A percentile compares a stretch with the other conserved stretches of the same genome.
These are phyloP conservation scores for Alliaria petiolata DNA, from an alignment of 345 rosid species.

Conservation along the genomic window DNA sequence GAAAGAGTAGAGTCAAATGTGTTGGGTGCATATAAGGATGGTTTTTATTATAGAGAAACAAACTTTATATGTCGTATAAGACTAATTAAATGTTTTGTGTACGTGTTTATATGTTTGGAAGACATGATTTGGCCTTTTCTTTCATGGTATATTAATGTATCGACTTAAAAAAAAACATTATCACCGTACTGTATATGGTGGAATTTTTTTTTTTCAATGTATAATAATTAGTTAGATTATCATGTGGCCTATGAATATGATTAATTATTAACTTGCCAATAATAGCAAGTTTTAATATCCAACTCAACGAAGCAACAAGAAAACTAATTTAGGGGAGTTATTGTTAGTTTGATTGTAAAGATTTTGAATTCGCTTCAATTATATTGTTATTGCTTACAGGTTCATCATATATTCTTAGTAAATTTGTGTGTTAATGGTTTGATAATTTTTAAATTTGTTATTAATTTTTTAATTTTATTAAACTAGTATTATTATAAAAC, in stretches of 20 bases:
- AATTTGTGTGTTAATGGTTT: too few relatives aligned
- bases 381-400: too few relatives aligned
- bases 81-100: neutral
- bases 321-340: too few relatives aligned
- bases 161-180: neutral
- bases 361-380: too few relatives aligned
- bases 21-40: constrained; percentile 21
- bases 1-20: constrained; percentile 5
- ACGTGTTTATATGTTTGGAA: constrained; percentile 25
- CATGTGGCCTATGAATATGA: neutral
- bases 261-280: constrained; percentile 6
- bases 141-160: constrained; percentile 9
- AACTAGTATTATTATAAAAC: too few relatives aligned
- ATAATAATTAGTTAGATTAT: neutral
- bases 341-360: too few relatives aligned
- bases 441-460: too few relatives aligned
- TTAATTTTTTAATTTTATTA: too few relatives aligned
- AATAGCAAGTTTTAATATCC: constrained; percentile 5
- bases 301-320: neutral
- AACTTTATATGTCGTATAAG: neutral
- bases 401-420: too few relatives aligned
- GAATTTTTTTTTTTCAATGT: neutral
- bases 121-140: constrained; percentile 19
- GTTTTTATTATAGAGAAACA: neutral
- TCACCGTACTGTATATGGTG: neutral